phyloP scores from a whole-genome alignment of 2,329 filamentous ascomycete genomes.

The Exophiala aquamarina region DNA sequence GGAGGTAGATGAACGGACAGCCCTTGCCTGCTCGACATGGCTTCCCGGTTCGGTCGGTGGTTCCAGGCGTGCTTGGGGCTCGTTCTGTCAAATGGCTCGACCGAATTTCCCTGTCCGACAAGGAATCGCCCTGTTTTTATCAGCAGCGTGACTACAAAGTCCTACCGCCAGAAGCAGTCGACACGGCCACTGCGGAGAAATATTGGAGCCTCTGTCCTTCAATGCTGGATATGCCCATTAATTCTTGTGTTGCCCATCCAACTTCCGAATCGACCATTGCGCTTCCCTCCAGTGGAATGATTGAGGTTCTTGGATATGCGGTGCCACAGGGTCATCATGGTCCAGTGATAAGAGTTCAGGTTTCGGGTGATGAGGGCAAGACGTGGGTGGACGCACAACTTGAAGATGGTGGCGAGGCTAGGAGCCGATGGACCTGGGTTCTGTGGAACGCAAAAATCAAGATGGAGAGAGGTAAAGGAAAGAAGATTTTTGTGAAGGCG shows the following conservation, averaged over 20 bases:
- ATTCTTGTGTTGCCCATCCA: constrained; percentile 55
- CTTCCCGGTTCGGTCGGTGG: constrained; percentile 52
- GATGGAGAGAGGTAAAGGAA: constrained; percentile 41
- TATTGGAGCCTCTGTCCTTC: constrained; percentile 54
- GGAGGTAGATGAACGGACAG: constrained; percentile 48
- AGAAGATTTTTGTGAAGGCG: constrained; percentile 54
- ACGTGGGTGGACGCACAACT: constrained; percentile 53
- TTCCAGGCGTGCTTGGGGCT: constrained; percentile 55
- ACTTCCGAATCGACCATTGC: constrained; percentile 44
- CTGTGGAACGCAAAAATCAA: constrained; percentile 52
- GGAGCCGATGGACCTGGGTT: constrained; percentile 56
- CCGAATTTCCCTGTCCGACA: constrained; percentile 50
- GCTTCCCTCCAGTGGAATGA: constrained; percentile 38
- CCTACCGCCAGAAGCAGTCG: constrained; percentile 52
- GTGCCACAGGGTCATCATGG: constrained; percentile 54
- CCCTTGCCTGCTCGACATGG: constrained; percentile 51
- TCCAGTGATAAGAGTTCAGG: constrained; percentile 54
- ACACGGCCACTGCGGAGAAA: constrained; percentile 49
- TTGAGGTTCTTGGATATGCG: constrained; percentile 57
- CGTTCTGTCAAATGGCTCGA: constrained; percentile 60
- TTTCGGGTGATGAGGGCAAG: constrained; percentile 50
- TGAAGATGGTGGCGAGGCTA: constrained; percentile 24
- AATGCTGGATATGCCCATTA: constrained; percentile 57
- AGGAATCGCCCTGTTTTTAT: constrained; percentile 56
- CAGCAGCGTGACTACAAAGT: constrained; percentile 62